phyloP scores from a whole-genome alignment of 805 yeast species.

The Nakazawaea ambrosiae region DNA sequence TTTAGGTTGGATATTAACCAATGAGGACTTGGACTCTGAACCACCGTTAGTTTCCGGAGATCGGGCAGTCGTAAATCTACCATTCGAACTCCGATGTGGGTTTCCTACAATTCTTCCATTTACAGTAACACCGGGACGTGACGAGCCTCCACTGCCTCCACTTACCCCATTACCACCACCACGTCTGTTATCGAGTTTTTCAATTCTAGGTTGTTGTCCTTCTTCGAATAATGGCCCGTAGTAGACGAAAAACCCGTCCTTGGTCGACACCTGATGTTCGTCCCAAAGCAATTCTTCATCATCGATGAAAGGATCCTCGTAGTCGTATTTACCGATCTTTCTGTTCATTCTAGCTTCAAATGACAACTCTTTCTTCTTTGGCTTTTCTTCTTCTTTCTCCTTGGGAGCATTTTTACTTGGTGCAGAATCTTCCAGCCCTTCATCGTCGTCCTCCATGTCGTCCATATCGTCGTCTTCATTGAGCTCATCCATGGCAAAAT shows the following conservation, averaged over 20 bases:
- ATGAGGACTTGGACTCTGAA: no score
- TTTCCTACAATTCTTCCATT: slow-evolving; percentile 8
- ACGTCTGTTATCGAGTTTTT: slow-evolving; percentile 13
- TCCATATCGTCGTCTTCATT: slow-evolving; percentile 46
- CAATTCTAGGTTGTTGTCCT: slow-evolving; percentile 39
- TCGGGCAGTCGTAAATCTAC: slow-evolving; percentile 1
- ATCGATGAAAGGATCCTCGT: slow-evolving; percentile 93
- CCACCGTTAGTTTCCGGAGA: no score
- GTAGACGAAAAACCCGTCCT: slow-evolving; percentile 93
- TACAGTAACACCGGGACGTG: not conserved
- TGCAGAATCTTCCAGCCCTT: slow-evolving; percentile 26
- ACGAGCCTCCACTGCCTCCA: not conserved
- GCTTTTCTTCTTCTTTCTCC: slow-evolving; percentile 37
- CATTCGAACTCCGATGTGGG: slow-evolving; percentile 4
- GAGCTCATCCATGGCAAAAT: slow-evolving; percentile 47
- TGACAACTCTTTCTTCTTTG: slow-evolving; percentile 28
- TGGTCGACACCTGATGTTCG: slow-evolving; percentile 85
- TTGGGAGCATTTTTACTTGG: slow-evolving; percentile 28
- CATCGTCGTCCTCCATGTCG: slow-evolving; percentile 30
- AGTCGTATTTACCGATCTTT: slow-evolving; percentile 85
- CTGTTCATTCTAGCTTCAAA: slow-evolving; percentile 33
- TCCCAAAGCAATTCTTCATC: slow-evolving; percentile 91
- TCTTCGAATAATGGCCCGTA: slow-evolving; percentile 84
- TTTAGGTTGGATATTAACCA: no score
- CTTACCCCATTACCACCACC: not conserved